Evolutionary conservation across 805 yeast species (phyloP), one percentile per base, ranked within the genome.

Genomic region (Wickerhamia fluorescens): DNA sequence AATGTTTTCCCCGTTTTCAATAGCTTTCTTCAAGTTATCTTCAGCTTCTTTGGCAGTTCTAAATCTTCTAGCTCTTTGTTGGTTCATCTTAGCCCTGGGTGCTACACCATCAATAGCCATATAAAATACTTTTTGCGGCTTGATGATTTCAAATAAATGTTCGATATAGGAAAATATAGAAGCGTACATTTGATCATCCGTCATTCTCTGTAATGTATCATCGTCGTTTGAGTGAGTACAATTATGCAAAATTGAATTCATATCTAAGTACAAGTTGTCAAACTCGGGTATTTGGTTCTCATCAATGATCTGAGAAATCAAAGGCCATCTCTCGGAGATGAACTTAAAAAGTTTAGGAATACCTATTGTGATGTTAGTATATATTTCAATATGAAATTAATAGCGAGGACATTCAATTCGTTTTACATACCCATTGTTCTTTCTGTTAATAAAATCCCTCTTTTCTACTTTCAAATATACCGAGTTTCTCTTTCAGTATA

Each of bases 81-180:
- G 97, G 53, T 89, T 89, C 96, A 89, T 88, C 51, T 89, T 89
- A 7, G 98, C 98, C 53, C 98, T 68, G 23, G 98, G 98, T 0
- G 98, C 98, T 29, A 89, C 97, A 52, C 98, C 98, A 61, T 89
- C 98, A 45, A 89, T 84, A 3, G 98, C 97, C 95, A 89, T 87
- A 52, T 81, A 88, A 44, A 89, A 84, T 9, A 80, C 74, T 50
- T 85, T 72, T 45, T 82, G 69, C 6, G 99, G 99, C 52, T 78
- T 76, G 41, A 92, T 87, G 15, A 86, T 75, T 37, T 78, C 78
- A 47, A 92, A 89, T 33, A 92, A 63, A 56, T 92, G 96, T 53
- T 92, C 98, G 39, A 92, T 89, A 49, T 92, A 92, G 19, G 84
- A 80, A 61, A 88, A 89, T 27, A 92, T 87, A n/a, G 89, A 80